phyloP scores from a whole-genome alignment of 2,329 filamentous ascomycete genomes.

The Cryphonectria nitschkei region DNA sequence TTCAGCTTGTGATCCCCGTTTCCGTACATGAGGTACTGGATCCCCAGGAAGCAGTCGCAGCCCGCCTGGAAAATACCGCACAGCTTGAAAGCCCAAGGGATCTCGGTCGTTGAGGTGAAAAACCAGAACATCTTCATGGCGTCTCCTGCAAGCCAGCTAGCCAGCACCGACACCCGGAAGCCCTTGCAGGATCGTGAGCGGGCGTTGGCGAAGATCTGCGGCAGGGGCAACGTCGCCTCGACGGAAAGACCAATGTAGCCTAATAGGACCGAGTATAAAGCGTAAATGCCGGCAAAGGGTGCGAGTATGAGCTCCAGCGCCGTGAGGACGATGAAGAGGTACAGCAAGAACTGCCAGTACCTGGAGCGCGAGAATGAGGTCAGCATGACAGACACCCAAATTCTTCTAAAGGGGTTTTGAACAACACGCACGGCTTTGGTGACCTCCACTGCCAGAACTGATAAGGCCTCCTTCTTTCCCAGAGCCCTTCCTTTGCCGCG shows the following conservation, averaged over 20 bases:
- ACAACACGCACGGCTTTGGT: conserved; percentile 61
- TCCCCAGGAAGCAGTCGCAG: conserved; percentile 74
- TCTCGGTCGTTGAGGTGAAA: conserved; percentile 69
- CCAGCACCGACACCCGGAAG: conserved; percentile 75
- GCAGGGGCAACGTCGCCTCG: conserved; percentile 80
- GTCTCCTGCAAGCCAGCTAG: conserved; percentile 79
- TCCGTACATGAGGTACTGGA: conserved; percentile 75
- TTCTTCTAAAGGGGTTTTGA: not conserved
- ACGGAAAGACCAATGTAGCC: conserved; percentile 78
- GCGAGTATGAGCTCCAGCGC: conserved; percentile 70
- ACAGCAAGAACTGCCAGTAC: conserved; percentile 79
- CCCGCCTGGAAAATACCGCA: conserved; percentile 80
- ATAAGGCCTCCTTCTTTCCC: conserved; percentile 62
- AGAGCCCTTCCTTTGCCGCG: conserved; percentile 43
- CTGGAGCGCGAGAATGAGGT: conserved; percentile 41
- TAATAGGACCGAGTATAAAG: conserved; percentile 67
- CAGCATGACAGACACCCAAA: conserved; percentile 27
- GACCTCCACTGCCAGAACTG: conserved; percentile 84
- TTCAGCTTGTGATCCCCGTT: conserved; percentile 49
- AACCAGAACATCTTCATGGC: conserved; percentile 89
- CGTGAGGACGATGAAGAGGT: conserved; percentile 64
- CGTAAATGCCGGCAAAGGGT: conserved; percentile 60
- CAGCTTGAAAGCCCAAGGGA: conserved; percentile 79
- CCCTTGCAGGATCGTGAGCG: conserved; percentile 73
- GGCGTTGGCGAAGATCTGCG: conserved; percentile 75